Percentiles rank a stretch among this genome's conserved stretches.
Conservation (phyloP, 129 eudicot genomes). For the Flaveria linearis region DNA sequence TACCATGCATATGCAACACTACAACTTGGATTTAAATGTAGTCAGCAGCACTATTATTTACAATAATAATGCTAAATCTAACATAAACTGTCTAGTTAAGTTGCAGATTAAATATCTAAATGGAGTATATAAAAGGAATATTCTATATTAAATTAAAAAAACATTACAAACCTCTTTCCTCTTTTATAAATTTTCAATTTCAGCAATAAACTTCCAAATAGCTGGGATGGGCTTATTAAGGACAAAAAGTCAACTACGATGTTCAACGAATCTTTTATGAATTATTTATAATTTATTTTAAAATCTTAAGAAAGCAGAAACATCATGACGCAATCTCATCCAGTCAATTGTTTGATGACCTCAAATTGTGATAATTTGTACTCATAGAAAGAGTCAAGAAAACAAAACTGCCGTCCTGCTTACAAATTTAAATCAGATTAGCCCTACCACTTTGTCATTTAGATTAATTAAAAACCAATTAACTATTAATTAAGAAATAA, state of each 20-base stretch:
- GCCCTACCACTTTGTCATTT: conserved; percentile 21
- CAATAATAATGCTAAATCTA: not conserved
- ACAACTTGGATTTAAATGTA: not conserved
- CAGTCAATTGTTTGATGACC: conserved; percentile 8
- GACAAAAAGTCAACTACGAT: conserved; percentile 32
- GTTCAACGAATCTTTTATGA: conserved; percentile 7
- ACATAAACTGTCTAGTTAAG: not conserved
- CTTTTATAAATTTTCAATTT: not conserved
- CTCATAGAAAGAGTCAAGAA: conserved; percentile 27
- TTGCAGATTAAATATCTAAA: not conserved
- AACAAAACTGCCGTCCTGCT: conserved; percentile 41
- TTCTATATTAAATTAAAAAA: conserved; percentile 13
- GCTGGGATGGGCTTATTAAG: conserved; percentile 20
- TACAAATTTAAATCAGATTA: conserved; percentile 15
- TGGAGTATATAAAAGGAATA: conserved; percentile 17
- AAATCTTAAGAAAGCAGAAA: conserved; percentile 1
- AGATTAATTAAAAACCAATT: not conserved
- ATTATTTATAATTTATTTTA: not conserved
- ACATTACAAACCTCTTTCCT: not conserved
- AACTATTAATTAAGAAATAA: conserved; percentile 14
- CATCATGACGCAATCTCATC: conserved; percentile 35
- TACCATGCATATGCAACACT: too few species aligned
- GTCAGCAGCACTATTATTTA: not conserved
- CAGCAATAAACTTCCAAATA: not conserved
- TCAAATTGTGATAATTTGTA: conserved; percentile 10